phyloP scores from a whole-genome alignment of 495 filamentous ascomycete genomes.

The Letharia lupina region DNA sequence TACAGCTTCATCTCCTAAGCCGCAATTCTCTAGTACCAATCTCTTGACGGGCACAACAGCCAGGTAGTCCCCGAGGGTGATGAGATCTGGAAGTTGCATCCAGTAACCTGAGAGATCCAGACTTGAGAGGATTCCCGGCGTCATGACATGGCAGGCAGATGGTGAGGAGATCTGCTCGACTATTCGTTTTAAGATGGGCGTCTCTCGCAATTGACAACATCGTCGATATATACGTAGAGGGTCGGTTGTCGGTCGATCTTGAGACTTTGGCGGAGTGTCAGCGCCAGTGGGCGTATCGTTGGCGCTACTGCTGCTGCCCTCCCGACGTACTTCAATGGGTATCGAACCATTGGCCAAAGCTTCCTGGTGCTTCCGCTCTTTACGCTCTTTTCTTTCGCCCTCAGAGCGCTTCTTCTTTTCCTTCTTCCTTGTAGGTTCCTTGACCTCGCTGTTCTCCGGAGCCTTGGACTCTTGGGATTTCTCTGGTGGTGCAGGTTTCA shows the following conservation, averaged over 20 bases:
- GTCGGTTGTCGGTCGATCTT: constrained; percentile 74
- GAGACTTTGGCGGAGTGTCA: constrained; percentile 40
- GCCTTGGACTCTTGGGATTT: constrained; percentile 18
- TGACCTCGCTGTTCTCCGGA: constrained; percentile 33
- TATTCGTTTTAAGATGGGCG: constrained; percentile 78
- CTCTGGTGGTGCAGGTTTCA: constrained; percentile 3
- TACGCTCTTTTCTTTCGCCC: constrained; percentile 75
- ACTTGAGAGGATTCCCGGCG: constrained; percentile 64
- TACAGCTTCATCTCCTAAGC: constrained; percentile 75
- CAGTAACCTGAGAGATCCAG: constrained; percentile 79
- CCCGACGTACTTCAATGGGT: constrained; percentile 64
- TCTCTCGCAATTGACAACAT: constrained; percentile 89
- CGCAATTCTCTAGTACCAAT: constrained; percentile 76
- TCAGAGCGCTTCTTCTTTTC: constrained; percentile 91
- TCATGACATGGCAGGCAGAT: constrained; percentile 48
- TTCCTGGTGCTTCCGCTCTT: constrained; percentile 68
- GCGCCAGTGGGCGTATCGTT: constrained; percentile 32
- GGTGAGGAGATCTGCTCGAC: constrained; percentile 75
- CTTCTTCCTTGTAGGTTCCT: constrained; percentile 59
- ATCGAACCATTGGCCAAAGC: constrained; percentile 76
- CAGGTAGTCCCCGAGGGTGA: constrained; percentile 86
- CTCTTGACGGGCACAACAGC: constrained; percentile 86
- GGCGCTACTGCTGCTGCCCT: constrained; percentile 44
- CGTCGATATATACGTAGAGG: constrained; percentile 87
- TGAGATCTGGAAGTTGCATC: constrained; percentile 70